Base-by-base conservation (phyloP, 371 early-diverging fungal species). In the Circinella umbellata region DNA sequence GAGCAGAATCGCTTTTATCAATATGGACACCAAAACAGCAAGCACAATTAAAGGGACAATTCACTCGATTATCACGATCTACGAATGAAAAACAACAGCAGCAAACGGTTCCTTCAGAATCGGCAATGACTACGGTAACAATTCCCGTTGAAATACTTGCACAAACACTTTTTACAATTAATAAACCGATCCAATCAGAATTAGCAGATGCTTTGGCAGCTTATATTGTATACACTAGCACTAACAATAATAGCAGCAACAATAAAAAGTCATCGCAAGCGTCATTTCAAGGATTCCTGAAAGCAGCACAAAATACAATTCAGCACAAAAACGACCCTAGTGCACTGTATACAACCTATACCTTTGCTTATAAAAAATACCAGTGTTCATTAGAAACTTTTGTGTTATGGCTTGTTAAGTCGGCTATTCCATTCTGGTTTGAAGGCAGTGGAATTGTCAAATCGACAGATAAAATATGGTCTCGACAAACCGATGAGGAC, bases 341-440 rank as follows among this genome's bases (percentile, higher is more conserved):
- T 57, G 48, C 42, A 49, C 11, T 39, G 34, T 62, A 67, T 15
- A 48, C 46, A 5, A 54, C 42, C 10, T 61, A 64, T 37, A 62
- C 39, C 18, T 11, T 63, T 13, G 53, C 76, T 4, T 77, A 73
- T 51, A 13, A 73, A 37, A 39, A 63, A 17, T 20, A 69, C 2
- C 47, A 69, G 11, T 49, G 51, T 0, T 75, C 79, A 0, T 35
- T 83, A 13, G 48, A 76, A 18, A 61, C 59, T 14, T 80, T 80
- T 63, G 76, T 80, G 5, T 3, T 15, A 9, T 66, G 69, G 63
- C 61, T 76, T 3, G 77, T 76, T 0, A 37, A 35, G 6, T 65
- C 71, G 4, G 72, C 73, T 6, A 66, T 80, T n/a, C 79, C 76
- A 0, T 17, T 76, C 4, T 83, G 83, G 83, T 82, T 73, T 57